Evolutionary conservation across 768 basidiomycete genomes (phyloP), one percentile per base, ranked within the genome.

Genomic region (Kwoniella bestiolae): DNA sequence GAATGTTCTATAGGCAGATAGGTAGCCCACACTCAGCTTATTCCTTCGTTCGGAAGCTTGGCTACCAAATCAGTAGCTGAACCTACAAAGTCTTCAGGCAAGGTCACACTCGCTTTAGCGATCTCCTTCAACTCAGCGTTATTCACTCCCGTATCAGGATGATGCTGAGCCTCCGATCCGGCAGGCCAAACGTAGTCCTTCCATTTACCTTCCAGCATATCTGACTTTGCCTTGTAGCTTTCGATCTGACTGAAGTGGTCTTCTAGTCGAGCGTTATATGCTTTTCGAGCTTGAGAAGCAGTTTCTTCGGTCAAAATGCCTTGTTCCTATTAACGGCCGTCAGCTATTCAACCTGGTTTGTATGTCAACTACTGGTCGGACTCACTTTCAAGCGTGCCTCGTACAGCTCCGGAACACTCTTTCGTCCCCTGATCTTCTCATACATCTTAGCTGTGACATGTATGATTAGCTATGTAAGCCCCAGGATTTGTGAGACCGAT

Each of bases 1-100:
- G 92, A 32, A 93, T 86, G 70, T 89, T 88, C 91, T 92, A 71
- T n/a, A n/a, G n/a, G n/a, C n/a, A n/a, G n/a, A n/a, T n/a, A n/a
- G n/a, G n/a, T n/a, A n/a, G n/a, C n/a, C n/a, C n/a, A n/a, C n/a
- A n/a, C n/a, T n/a, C n/a, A n/a, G n/a, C n/a, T n/a, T n/a, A n/a
- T n/a, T n/a, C n/a, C n/a, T n/a, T n/a, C n/a, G n/a, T n/a, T n/a
- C n/a, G n/a, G n/a, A n/a, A n/a, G n/a, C n/a, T n/a, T n/a, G n/a
- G n/a, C n/a, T 6, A 3, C 31, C 23, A 4, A 3, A 14, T 21
- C 55, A n/a, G 29, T 31, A 23, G 11, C 49, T 14, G 2, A 34
- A 84, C 89, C 75, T 66, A 92, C 92, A 69, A 93, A 92, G 21
- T 79, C 83, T 0, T 82, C 75, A 12, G 87, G 86, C 2, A 85